Percentiles rank a stretch among this genome's conserved stretches.
phyloP scores from a whole-genome alignment of 495 filamentous ascomycete species.

The Hypoxylon perforatum region DNA sequence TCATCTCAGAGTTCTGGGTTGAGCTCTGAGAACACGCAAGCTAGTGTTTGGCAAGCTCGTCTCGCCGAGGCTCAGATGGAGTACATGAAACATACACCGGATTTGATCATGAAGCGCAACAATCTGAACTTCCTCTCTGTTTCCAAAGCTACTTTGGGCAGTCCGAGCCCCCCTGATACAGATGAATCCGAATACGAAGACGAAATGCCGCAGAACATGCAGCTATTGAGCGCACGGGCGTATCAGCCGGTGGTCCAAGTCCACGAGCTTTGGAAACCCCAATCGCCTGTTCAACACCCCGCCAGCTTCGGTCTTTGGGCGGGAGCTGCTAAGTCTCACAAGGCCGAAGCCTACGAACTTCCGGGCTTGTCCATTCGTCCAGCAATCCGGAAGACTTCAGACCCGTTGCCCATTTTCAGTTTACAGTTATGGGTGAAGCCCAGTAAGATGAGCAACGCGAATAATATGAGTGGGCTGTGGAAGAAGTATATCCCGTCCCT shows the following conservation, averaged over 20 bases:
- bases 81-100: constrained; percentile 54
- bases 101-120: constrained; percentile 49
- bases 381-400: constrained; percentile 43
- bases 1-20: constrained; percentile 37
- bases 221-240: background rate
- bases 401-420: constrained; percentile 51
- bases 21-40: constrained; percentile 45
- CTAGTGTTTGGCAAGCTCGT: constrained; percentile 48
- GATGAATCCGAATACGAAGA: constrained; percentile 49
- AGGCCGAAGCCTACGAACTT: constrained; percentile 32
- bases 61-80: constrained; percentile 56
- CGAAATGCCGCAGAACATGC: constrained; percentile 3
- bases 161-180: constrained; percentile 62
- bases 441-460: constrained; percentile 9
- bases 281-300: constrained; percentile 7
- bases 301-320: constrained; percentile 37
- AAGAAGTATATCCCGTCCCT: constrained; percentile 23
- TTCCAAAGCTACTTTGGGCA: constrained; percentile 55
- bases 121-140: constrained; percentile 54
- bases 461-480: constrained; percentile 33
- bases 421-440: constrained; percentile 55
- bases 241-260: background rate
- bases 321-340: constrained; percentile 13
- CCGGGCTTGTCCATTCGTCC: constrained; percentile 48
- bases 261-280: constrained; percentile 35